Base-by-base conservation (phyloP, 108 stramenopile species). In the Cyclotella kingstonii region DNA sequence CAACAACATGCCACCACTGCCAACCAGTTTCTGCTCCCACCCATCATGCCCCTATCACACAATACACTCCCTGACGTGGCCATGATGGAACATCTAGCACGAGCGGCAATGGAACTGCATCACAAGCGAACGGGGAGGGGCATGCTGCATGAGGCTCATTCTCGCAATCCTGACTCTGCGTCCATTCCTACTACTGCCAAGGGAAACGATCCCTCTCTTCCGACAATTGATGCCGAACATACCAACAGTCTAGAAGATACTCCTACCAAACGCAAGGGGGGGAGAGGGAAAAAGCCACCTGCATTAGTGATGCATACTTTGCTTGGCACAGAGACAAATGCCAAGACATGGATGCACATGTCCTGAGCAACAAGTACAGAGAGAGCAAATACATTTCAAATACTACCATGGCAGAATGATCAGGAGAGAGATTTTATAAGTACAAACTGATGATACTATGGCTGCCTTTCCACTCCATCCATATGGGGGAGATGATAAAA, bases 281-380 rank as follows among this genome's bases (percentile, higher is more conserved):
- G 90, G 57, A 59, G 86, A 44, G 83, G 86, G 27, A 79, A 83
- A 46, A 93, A 87, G 60, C 86, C 87, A 11, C 81, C 87, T 0
- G 86, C 91, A 28, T 63, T 81, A 34, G 91, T 88, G 1, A 87
- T 93, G 86, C 86, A 87, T 70, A 93, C 91, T 17, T 73, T 89
- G 47, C 76, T 81, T 15, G 83, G 86, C 27, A 73, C 81, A 7
- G 76, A 68, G 56, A 72, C 80, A 46, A 83, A 92, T 76, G 86
- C 80, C 2, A 77, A 76, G 51, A 50, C 77, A 15, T 53, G 87
- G 56, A 61, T 91, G 65, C 38, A 41, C 14, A 79, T 78, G 43
- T 44, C n/a, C n/a, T n/a, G n/a, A n/a, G n/a, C n/a, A n/a, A n/a
- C n/a, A n/a, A n/a, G 19, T 44, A 18, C 17, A 44, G n/a, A 17